A percentile compares a stretch with the other conserved stretches of the same genome.
phyloP scores from a whole-genome alignment of 257 asterid genomes.

The Asclepias syriaca region DNA sequence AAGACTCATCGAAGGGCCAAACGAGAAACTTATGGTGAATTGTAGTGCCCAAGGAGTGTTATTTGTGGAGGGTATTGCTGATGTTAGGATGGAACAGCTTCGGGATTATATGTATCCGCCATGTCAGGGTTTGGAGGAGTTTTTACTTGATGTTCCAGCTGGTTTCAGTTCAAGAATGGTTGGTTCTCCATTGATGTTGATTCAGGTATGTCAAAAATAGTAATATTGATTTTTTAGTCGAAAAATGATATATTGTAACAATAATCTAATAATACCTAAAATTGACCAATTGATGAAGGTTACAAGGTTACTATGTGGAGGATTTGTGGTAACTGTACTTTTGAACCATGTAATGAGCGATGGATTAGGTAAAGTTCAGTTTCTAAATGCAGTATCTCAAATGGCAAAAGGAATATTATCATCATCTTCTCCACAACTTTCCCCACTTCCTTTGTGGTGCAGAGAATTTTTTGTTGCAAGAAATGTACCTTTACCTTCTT shows the following conservation, averaged over 20 bases:
- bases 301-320: slow-evolving; percentile 12
- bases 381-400: slow-evolving; percentile 6
- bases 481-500: background rate
- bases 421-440: background rate
- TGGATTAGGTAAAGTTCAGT: slow-evolving; percentile 1
- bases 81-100: slow-evolving; percentile 13
- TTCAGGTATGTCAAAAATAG: slow-evolving; percentile 5
- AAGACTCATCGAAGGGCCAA: slow-evolving; percentile 17
- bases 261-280: too few species aligned
- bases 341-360: slow-evolving; percentile 11
- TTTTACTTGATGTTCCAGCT: background rate
- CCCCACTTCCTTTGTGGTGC: background rate
- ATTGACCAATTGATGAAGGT: background rate
- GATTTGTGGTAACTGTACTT: slow-evolving; percentile 8
- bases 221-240: too few species aligned
- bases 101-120: slow-evolving; percentile 16
- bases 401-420: background rate
- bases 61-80: slow-evolving; percentile 23
- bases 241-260: too few species aligned
- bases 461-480: slow-evolving; percentile 8
- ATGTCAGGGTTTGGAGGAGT: slow-evolving; percentile 9
- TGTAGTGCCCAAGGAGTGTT: slow-evolving; percentile 20
- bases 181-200: slow-evolving; percentile 9
- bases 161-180: background rate
- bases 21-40: slow-evolving; percentile 50